Conservation (phyloP, 805 yeast genomes). For the Wickerhamiella siamensis region DNA sequence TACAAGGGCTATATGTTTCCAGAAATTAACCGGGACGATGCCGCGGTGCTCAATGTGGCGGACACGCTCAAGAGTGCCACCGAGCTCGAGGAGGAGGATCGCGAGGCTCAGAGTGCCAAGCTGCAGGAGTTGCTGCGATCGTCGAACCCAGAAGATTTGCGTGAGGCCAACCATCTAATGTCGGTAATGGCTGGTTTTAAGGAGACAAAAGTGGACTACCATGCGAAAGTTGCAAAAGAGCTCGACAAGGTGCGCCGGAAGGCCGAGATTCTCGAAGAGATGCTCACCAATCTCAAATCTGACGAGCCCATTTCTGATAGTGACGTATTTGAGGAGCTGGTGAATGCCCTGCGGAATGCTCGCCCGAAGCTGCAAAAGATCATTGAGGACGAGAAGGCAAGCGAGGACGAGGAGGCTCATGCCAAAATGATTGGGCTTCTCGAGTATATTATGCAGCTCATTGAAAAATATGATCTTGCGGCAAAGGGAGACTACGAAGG, state of each 20-base stretch:
- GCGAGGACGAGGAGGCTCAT: conserved; percentile 42
- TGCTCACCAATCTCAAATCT: conserved; percentile 37
- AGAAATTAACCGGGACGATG: conserved; percentile 75
- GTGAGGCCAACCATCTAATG: conserved; percentile 94
- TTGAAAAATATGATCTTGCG: conserved; percentile 51
- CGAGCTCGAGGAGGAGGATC: conserved; percentile 85
- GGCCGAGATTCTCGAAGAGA: conserved; percentile 74
- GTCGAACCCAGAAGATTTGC: conserved; percentile 88
- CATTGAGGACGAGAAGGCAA: conserved; percentile 62
- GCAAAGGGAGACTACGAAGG: conserved; percentile 46
- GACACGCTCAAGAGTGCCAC: conserved; percentile 77
- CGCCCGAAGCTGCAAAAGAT: conserved; percentile 79
- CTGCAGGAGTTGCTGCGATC: conserved; percentile 89
- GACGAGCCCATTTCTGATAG: conserved; percentile 30
- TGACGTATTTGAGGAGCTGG: conserved; percentile 71
- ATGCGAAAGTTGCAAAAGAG: conserved; percentile 69
- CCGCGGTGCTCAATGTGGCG: conserved; percentile 82
- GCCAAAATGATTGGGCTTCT: conserved; percentile 51
- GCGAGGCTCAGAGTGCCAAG: conserved; percentile 84
- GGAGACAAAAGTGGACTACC: conserved; percentile 59
- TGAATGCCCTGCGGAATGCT: conserved; percentile 62
- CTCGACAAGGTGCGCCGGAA: conserved; percentile 71
- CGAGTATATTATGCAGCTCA: conserved; percentile 56
- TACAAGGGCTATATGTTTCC: conserved; percentile 93
- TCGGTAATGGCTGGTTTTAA: conserved; percentile 96